Evolutionary conservation across 2,329 filamentous ascomycete genomes (phyloP), one percentile per base, ranked within the genome.

Genomic region (Orbilia oligospora): DNA sequence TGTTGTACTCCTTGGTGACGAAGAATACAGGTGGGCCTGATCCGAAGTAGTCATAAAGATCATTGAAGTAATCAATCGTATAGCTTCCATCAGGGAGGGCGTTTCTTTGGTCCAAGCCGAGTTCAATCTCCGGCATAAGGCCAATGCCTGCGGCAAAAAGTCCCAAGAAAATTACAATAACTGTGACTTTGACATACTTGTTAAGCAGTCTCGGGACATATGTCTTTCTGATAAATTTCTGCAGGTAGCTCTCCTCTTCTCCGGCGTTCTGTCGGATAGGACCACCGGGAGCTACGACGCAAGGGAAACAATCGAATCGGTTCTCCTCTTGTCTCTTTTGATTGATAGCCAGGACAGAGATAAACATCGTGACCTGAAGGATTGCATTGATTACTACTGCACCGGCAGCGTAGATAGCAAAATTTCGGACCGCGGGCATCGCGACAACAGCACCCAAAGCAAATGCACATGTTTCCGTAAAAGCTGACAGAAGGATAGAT

Each of bases 391-490:
- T 95, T 82, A 98, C 91, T 10, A 99, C 96, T 10, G 96, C 96
- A 64, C 96, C 96, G 1, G 96, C 94, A 12, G 96, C 96, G 83
- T 99, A 99, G 1, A 95, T 91, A 16, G 96, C 97, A 85, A 99
- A 99, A 85, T 99, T 99, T 80, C 94, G 90, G 51, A 99, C 97
- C 1, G 96, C 96, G 16, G 97, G 96, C 96, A 99, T 99, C 61
- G 94, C 94, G 5, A 97, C 97, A 79, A 96, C 95, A 49, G 93
- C 92, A 12, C 96, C 96, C 10, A 99, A 88, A 0, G 94, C 91
- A 84, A 99, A 99, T 1, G 95, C 94, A 24, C 94, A 90, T 0
- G 95, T 99, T 84, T 99, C 96, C 0, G 95, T 97, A 38, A 93
- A 88, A n/a, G 94, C 95, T 8, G 96, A 98, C 48, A 99, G 91